phyloP scores from a whole-genome alignment of 192 early-diverging fungal genomes.

The Helicostylum pulchrum region DNA sequence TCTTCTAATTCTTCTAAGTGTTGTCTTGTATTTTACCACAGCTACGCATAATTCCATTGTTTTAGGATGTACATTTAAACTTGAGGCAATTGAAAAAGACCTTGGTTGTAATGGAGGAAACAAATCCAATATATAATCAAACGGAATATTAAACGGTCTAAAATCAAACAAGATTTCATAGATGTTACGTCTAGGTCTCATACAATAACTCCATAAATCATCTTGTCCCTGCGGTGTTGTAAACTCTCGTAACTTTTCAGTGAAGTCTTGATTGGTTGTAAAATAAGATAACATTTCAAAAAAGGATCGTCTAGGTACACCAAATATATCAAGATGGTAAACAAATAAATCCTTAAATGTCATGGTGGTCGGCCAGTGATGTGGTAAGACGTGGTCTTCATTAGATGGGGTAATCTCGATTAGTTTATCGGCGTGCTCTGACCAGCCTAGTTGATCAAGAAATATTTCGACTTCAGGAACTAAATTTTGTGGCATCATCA shows the following conservation, averaged over 20 bases:
- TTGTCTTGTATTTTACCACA: constrained; percentile 84
- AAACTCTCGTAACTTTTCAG: constrained; percentile 82
- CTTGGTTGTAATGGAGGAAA: constrained; percentile 79
- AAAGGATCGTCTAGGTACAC: constrained; percentile 84
- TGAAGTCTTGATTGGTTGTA: constrained; percentile 60
- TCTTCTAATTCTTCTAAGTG: constrained; percentile 62
- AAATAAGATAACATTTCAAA: constrained; percentile 87
- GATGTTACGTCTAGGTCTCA: constrained; percentile 74
- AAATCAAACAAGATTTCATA: constrained; percentile 88
- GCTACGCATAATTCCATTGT: constrained; percentile 77
- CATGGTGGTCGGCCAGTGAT: constrained; percentile 46
- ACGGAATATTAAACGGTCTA: constrained; percentile 63
- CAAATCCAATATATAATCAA: constrained; percentile 80
- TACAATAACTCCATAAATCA: constrained; percentile 86
- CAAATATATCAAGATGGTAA: constrained; percentile 79
- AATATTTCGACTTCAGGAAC: constrained; percentile 64
- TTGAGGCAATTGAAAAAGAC: constrained; percentile 84
- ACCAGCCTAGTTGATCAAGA: constrained; percentile 70
- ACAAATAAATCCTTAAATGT: constrained; percentile 78
- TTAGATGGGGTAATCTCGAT: constrained; percentile 47
- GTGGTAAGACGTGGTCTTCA: constrained; percentile 48
- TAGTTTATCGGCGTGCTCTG: constrained; percentile 56
- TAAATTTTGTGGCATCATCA: constrained; percentile 72
- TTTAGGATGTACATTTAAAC: constrained; percentile 40
- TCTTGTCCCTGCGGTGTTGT: constrained; percentile 74